Base-by-base conservation (phyloP, 345 rosid genomes). In the Pseudoturritis turrita region DNA sequence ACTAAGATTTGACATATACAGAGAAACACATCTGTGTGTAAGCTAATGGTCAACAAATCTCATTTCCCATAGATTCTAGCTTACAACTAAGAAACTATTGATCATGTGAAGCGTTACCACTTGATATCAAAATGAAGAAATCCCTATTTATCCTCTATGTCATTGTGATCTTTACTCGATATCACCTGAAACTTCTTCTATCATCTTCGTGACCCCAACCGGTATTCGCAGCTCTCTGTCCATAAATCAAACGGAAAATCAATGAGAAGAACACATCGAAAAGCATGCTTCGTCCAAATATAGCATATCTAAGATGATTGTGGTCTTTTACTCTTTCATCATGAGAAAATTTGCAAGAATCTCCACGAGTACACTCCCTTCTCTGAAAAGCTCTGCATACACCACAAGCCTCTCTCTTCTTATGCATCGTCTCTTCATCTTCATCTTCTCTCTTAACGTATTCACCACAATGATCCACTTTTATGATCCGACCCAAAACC, bases 401-500 rank as follows among this genome's bases (percentile, higher is more conserved):
- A 26, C 95, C 97, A 35, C 89, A 81, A 37, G 86, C 91, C 79
- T 85, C 96, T 81, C 92, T 85, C 80, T 84, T 91, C 61, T 67
- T 74, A 68, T 50, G 82, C 40, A 19, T 74, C 6, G 74, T 81
- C 78, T 88, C 92, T 52, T 91, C 97, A 63, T 84, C 95, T 55
- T 91, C 91, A 33, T 91, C 92, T 77, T 88, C 91, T 83, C 82
- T 84, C 86, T 86, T 86, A 72, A 81, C 83, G 76, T 86, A 90
- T 13, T 83, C 81, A 50, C 70, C 37, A 33, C 10, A 33, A 33
- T 33, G 37, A 11, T 33, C 94, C 60, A 90, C 89, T 71, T 91
- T 76, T 70, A 90, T 62, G 60, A 76, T 82, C 63, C 94, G 80
- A 72, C 95, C 95, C 28, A 76, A 78, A 71, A 90, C 64, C 75